These are phyloP conservation scores for Brasilioporus rufonigricans DNA, from an alignment of 768 basidiomycete genomes.

Conservation along the genomic window DNA sequence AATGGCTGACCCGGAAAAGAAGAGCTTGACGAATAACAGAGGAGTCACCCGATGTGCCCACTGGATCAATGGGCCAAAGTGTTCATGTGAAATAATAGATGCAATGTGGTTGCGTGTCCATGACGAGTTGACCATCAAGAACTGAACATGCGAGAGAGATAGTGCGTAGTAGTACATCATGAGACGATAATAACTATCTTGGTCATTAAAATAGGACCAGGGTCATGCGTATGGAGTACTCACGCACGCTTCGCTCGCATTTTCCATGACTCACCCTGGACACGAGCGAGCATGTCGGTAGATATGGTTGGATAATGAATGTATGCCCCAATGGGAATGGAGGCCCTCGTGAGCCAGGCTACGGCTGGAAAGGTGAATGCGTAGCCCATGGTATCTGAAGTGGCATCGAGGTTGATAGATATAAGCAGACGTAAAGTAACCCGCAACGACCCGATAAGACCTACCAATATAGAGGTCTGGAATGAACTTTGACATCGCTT, in stretches of 20 bases:
- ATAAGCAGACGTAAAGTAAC: conserved; percentile 1
- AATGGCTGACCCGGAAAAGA: conserved; percentile 7
- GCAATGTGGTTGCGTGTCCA: conserved; percentile 91
- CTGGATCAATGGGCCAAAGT: conserved; percentile 48
- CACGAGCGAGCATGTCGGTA: conserved; percentile 87
- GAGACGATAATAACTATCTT: conserved; percentile 76
- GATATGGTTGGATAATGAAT: conserved; percentile 97
- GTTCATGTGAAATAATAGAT: conserved; percentile 56
- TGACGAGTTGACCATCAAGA: conserved; percentile 91
- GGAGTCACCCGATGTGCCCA: conserved; percentile 42
- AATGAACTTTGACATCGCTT: conserved; percentile 74
- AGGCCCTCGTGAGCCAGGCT: conserved; percentile 46
- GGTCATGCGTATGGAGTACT: conserved; percentile 2
- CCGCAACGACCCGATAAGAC: conserved; percentile 14
- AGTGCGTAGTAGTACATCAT: conserved; percentile 82
- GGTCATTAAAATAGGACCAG: neutral
- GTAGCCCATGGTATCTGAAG: conserved; percentile 94
- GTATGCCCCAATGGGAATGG: conserved; percentile 82
- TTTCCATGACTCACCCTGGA: conserved; percentile 37
- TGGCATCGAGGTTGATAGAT: neutral
- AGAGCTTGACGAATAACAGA: conserved; percentile 37
- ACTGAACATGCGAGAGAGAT: conserved; percentile 68
- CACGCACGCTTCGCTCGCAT: conserved; percentile 25
- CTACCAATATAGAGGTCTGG: conserved; percentile 91
- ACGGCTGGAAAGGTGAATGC: conserved; percentile 90